Percentiles rank a stretch among this genome's conserved stretches.
phyloP scores from a whole-genome alignment of 2,329 filamentous ascomycete genomes.

The Botryotinia narcissicola region DNA sequence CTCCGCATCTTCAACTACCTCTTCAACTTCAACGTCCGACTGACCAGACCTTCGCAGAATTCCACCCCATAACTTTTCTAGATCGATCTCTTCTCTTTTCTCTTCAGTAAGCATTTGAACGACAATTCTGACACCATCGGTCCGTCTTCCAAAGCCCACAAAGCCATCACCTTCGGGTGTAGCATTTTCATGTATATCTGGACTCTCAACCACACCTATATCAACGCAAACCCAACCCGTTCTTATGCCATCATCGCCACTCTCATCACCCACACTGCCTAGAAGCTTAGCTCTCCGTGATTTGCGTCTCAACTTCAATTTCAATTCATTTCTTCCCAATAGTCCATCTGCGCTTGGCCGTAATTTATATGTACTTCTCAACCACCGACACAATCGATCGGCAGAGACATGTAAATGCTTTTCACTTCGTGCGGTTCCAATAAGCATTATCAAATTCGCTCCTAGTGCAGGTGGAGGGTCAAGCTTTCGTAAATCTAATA shows the following conservation, averaged over 20 bases:
- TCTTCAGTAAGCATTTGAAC: constrained; percentile 71
- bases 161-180: constrained; percentile 53
- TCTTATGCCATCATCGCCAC: constrained; percentile 78
- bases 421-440: constrained; percentile 87
- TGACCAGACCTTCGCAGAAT: constrained; percentile 31
- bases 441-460: constrained; percentile 85
- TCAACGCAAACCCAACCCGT: constrained; percentile 98
- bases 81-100: constrained; percentile 63
- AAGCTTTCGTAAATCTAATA: constrained; percentile 80
- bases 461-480: constrained; percentile 87
- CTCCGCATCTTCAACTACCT: neutral
- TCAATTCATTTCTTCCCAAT: constrained; percentile 85
- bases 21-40: constrained; percentile 15
- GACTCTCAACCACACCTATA: constrained; percentile 66
- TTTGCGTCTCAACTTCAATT: constrained; percentile 78
- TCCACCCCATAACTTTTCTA: constrained; percentile 60
- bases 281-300: constrained; percentile 78
- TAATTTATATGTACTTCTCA: constrained; percentile 70
- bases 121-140: constrained; percentile 59
- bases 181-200: constrained; percentile 43
- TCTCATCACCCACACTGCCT: constrained; percentile 62
- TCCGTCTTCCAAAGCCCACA: constrained; percentile 71
- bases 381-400: constrained; percentile 83
- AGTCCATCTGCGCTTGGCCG: constrained; percentile 80
- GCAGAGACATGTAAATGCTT: constrained; percentile 90